These are phyloP conservation scores for Astragalus membranaceus DNA, from an alignment of 306 rosid genomes.

Conservation along the genomic window DNA sequence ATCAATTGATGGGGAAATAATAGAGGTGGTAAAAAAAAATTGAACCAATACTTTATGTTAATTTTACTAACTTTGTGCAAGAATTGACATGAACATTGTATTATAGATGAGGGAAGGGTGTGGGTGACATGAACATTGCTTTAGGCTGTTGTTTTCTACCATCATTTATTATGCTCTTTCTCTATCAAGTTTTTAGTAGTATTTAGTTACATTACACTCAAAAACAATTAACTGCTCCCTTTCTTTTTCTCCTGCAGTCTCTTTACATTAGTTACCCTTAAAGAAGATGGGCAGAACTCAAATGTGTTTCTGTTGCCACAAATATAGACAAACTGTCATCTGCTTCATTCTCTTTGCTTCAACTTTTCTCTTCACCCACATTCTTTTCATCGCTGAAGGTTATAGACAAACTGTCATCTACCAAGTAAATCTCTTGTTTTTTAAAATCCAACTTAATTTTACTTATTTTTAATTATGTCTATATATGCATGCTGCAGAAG, in stretches of 20 bases:
- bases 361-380: constrained; percentile 27
- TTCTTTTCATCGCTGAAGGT: constrained; percentile 61
- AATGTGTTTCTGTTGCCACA: constrained; percentile 33
- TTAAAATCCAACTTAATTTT: not conserved
- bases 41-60: too few relatives aligned
- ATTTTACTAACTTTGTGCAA: not conserved
- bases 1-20: constrained; percentile 9
- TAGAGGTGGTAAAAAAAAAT: not conserved
- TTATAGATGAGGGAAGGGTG: constrained; percentile 16
- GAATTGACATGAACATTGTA: constrained; percentile 22
- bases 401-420: not conserved
- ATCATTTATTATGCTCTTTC: constrained; percentile 15
- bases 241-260: constrained; percentile 15
- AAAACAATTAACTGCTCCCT: constrained; percentile 17
- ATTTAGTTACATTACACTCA: constrained; percentile 15
- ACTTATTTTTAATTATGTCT: not conserved
- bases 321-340: constrained; percentile 32
- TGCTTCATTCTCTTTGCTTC: constrained; percentile 45
- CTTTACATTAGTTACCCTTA: constrained; percentile 2
- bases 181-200: constrained; percentile 27
- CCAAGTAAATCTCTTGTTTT: not conserved
- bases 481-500: constrained; percentile 34
- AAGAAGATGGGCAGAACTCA: constrained; percentile 50
- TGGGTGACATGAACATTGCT: constrained; percentile 57
- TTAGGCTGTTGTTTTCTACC: constrained; percentile 27